Base-by-base conservation (phyloP, 495 filamentous ascomycete genomes). In the Annulohypoxylon nitens region DNA sequence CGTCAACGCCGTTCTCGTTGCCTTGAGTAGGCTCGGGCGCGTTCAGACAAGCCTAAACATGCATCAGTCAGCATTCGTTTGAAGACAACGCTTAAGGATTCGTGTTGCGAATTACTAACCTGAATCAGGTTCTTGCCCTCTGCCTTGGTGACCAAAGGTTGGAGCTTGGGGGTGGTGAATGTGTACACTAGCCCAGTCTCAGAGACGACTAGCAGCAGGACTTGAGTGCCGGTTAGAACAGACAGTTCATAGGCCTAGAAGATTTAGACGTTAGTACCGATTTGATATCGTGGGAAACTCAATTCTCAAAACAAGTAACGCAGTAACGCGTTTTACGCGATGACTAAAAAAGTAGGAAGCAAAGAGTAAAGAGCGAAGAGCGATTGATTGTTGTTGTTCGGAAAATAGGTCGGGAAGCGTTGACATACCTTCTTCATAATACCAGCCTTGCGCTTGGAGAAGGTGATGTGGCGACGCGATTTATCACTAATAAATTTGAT, bases 401-500 rank as follows among this genome's bases (percentile, higher is more conserved):
- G 25, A 60, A 48, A 45, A 48, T 26, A 26, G 8, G 55, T 26
- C 43, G 11, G 12, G 53, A 43, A n/a, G 59, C 48, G 59, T 59
- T 14, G 37, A 86, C 89, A 70, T 81, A 98, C 96, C 95, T 99
- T 99, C 89, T 99, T 99, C 96, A 99, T 99, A 84, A 99, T 99
- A 78, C 96, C 96, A 67, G 96, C 96, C 88, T 99, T 99, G 82
- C 96, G 94, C 91, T 99, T 99, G 73, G 97, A 98, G 84, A 99
- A 99, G 72, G 96, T 99, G 82, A 99, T 99, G 86, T 99, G 96
- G 64, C 96, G 93, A 86, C 96, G 94, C 85, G 96, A 98, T 88
- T 99, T 99, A 85, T 99, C 96, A 83, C 95, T 94, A 80, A 99
- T 99, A 84, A 99, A 99, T 88, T 99, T 99, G 86, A 99, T 99